Base-by-base conservation (phyloP, 345 rosid genomes). In the Salix suchowensis region DNA sequence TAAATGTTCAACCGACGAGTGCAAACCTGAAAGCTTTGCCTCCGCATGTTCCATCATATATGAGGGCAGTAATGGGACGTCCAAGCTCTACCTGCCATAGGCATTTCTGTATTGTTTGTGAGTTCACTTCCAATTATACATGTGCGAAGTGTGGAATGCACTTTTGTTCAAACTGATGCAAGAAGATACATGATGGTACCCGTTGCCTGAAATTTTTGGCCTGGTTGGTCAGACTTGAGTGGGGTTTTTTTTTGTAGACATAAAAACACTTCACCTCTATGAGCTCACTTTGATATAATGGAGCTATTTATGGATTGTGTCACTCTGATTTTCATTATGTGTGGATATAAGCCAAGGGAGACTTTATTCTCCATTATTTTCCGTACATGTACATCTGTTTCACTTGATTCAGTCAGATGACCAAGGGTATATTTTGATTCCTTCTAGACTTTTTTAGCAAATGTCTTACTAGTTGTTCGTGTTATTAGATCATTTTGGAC, bases 71-170 rank as follows among this genome's bases (percentile, higher is more conserved):
- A 13, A 91, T 90, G 0, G 95, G 95, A 70, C 96, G 94, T 80
- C 93, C 98, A 37, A 87, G 90, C 73, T 91, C 90, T 34, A 84
- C 91, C 26, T 87, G 96, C 71, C 96, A 94, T 70, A 85, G 94
- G 55, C 91, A 87, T 87, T 96, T 91, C 83, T 91, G 97, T 84
- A 82, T 89, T 0, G 97, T 96, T 74, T 96, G 95, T 75, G 97
- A 94, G 1, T 93, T 86, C 80, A 80, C 87, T 46, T 91, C 93
- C 67, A 79, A 66, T 39, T 96, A 94, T 78, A 94, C 90, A 15
- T 94, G 98, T 48, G 91, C 84, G 34, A 86, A 86, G 73, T 94
- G 98, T 75, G 99, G 97, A 61, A 86, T 87, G 84, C 91, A 93
- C n/a, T 94, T 96, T 81, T 96, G 99, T 81, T 91, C 90, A 2